Conservation (phyloP, 1,284 basidiomycete genomes). For the Microbotryum lychnidis-dioicae region DNA sequence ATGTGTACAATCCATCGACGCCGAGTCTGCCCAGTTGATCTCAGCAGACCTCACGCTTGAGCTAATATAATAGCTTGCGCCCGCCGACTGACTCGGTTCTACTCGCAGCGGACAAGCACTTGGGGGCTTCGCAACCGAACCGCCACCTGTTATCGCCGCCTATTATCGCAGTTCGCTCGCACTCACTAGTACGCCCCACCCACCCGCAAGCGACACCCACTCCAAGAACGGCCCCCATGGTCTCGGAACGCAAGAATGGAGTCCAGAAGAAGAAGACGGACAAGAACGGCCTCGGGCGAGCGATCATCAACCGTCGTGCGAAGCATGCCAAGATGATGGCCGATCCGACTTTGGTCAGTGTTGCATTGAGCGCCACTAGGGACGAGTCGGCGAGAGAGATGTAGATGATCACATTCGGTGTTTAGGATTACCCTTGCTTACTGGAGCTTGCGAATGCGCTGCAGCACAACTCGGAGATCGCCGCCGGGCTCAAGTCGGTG, state of each 20-base stretch:
- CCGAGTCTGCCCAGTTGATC: no score
- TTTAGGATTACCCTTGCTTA: not conserved
- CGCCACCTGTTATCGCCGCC: no score
- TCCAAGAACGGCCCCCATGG: not conserved
- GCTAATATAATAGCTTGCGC: no score
- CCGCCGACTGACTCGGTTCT: no score
- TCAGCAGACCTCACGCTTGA: no score
- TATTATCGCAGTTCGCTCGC: no score
- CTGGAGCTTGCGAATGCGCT: not conserved
- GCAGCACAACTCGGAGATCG: constrained; percentile 72
- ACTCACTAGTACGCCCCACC: no score
- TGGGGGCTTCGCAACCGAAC: no score
- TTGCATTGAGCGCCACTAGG: not conserved
- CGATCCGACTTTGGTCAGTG: constrained; percentile 66
- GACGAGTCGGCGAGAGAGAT: no score
- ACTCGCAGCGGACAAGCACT: no score
- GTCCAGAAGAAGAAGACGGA: constrained; percentile 40
- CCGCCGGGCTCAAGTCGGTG: constrained; percentile 72
- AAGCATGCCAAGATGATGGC: constrained; percentile 67
- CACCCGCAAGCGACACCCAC: no score
- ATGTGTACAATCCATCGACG: no score
- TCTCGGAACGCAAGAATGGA: constrained; percentile 22
- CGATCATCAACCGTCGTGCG: constrained; percentile 77
- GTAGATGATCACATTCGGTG: not conserved
- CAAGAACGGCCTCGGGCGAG: constrained; percentile 63